Conservation (phyloP, 1,284 basidiomycete species). For the Leccinum ponderosum region DNA sequence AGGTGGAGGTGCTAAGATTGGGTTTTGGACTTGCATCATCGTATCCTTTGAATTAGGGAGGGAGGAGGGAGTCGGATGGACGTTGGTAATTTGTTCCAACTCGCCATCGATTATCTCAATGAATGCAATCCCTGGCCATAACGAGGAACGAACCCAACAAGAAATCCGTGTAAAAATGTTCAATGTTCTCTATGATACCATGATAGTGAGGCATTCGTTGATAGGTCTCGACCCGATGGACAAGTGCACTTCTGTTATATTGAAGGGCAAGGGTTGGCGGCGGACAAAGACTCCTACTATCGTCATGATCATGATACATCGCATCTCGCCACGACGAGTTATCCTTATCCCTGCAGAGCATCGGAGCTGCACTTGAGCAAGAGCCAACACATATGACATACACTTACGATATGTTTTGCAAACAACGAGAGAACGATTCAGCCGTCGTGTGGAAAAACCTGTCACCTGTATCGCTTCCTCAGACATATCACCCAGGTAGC, state of each 20-base stretch:
- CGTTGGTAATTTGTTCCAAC: too few relatives aligned
- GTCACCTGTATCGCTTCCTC: conserved; percentile 93
- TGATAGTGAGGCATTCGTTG: conserved; percentile 93
- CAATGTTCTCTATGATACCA: conserved; percentile 95
- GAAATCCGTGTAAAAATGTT: conserved; percentile 97
- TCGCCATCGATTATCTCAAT: conserved; percentile 53
- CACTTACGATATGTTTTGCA: conserved; percentile 48
- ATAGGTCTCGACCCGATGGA: conserved; percentile 97
- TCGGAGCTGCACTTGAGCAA: neutral
- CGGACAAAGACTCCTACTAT: conserved; percentile 58
- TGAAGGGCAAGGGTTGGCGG: conserved; percentile 87
- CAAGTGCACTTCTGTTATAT: conserved; percentile 94
- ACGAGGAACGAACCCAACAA: conserved; percentile 60
- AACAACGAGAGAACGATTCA: conserved; percentile 71
- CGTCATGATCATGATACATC: conserved; percentile 98
- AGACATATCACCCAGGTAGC: conserved; percentile 92
- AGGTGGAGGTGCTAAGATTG: too few relatives aligned
- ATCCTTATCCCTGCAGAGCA: conserved; percentile 16
- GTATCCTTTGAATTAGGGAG: too few relatives aligned
- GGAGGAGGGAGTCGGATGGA: too few relatives aligned
- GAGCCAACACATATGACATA: neutral
- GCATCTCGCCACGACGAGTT: conserved; percentile 51
- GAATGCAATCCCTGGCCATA: neutral
- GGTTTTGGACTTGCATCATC: too few relatives aligned
- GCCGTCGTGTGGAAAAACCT: conserved; percentile 91